Conservation (phyloP, 2,329 filamentous ascomycete species). For the Diplodia intermedia region DNA sequence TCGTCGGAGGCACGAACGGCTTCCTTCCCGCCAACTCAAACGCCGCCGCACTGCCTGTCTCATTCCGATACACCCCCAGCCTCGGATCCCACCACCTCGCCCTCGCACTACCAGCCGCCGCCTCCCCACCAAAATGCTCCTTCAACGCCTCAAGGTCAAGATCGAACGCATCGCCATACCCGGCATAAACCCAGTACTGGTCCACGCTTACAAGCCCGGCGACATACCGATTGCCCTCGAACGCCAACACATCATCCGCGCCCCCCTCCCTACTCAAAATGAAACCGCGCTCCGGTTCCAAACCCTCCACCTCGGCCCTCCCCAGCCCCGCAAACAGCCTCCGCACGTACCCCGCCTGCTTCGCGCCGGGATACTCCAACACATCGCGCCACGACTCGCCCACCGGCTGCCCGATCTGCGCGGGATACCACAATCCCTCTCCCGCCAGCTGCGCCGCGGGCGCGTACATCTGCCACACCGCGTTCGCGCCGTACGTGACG, state of each 20-base stretch:
- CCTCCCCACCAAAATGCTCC: not conserved
- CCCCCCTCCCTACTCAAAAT: not conserved
- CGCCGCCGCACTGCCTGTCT: not conserved
- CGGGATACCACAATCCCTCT: not conserved
- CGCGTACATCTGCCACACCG: slow-evolving; percentile 19
- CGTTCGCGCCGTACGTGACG: slow-evolving; percentile 15
- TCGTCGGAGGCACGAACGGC: slow-evolving; percentile 7
- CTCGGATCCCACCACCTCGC: slow-evolving; percentile 15
- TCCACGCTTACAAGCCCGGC: not conserved
- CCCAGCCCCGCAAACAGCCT: not conserved
- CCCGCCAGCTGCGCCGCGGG: not conserved
- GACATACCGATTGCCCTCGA: slow-evolving; percentile 5
- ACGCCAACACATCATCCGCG: not conserved
- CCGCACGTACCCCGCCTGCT: slow-evolving; percentile 7
- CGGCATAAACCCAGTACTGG: slow-evolving; percentile 18
- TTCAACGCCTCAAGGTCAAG: slow-evolving; percentile 5
- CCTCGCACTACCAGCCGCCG: not conserved
- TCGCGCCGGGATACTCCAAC: not conserved
- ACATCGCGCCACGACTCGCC: slow-evolving; percentile 19
- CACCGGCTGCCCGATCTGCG: slow-evolving; percentile 3
- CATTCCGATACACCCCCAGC: not conserved
- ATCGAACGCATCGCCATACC: slow-evolving; percentile 18
- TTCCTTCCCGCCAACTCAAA: not conserved
- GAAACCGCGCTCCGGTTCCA: slow-evolving; percentile 6
- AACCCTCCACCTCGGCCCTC: not conserved